These are phyloP conservation scores for Cardiospermum halicacabum DNA, from an alignment of 345 rosid species.

Conservation along the genomic window DNA sequence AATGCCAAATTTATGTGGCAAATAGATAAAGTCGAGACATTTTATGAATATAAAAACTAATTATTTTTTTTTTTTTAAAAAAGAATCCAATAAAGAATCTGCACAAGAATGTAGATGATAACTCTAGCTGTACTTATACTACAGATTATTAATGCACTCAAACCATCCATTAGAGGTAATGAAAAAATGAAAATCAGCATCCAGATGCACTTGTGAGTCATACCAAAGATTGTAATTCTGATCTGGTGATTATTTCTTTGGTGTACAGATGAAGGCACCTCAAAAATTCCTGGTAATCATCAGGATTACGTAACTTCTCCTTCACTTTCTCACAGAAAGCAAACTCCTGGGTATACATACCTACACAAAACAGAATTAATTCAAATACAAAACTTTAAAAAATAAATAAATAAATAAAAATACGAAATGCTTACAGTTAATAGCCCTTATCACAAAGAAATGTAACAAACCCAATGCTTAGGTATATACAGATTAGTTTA, in stretches of 20 bases:
- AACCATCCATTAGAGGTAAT: not conserved
- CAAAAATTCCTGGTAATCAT: conserved; percentile 70
- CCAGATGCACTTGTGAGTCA: conserved; percentile 18
- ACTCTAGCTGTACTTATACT: too few relatives aligned
- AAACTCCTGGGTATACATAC: conserved; percentile 59
- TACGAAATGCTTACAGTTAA: not conserved
- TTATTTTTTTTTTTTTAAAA: too few relatives aligned
- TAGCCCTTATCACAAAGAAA: not conserved
- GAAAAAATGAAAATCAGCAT: conserved; percentile 2
- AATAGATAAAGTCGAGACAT: not conserved
- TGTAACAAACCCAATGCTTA: not conserved
- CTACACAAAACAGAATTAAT: conserved; percentile 37
- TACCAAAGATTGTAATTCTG: conserved; percentile 87
- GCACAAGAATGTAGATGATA: too few relatives aligned
- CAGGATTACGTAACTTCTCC: conserved; percentile 61
- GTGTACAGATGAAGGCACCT: conserved; percentile 82
- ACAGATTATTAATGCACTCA: not conserved
- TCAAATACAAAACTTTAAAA: conserved; percentile 3
- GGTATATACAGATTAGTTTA: not conserved
- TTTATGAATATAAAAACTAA: too few relatives aligned
- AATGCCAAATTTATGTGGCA: not conserved
- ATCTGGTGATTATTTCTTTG: conserved; percentile 70
- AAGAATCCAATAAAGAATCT: too few relatives aligned
- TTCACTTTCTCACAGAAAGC: conserved; percentile 82
- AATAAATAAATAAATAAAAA: too few relatives aligned